Conservation (phyloP, 805 yeast genomes). For the Monosporozyma servazzii region DNA sequence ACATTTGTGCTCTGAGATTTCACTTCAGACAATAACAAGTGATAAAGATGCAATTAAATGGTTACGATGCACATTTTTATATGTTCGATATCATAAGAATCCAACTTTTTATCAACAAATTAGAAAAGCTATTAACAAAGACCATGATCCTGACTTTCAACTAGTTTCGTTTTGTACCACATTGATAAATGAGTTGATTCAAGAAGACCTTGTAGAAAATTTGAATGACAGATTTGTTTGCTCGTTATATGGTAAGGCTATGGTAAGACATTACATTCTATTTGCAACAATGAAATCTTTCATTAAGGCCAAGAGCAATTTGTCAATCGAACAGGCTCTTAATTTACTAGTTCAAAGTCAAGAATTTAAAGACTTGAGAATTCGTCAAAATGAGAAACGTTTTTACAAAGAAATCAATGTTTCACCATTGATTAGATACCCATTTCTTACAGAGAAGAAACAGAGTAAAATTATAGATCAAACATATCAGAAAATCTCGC, state of each 20-base stretch:
- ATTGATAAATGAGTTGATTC: slow-evolving; percentile 27
- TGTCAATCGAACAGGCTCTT: slow-evolving; percentile 16
- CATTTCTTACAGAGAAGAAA: slow-evolving; percentile 27
- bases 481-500: slow-evolving; percentile 32
- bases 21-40: slow-evolving; percentile 33
- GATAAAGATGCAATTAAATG: slow-evolving; percentile 35
- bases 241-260: slow-evolving; percentile 38
- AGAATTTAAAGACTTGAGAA: slow-evolving; percentile 35
- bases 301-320: slow-evolving; percentile 13
- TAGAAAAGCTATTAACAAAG: slow-evolving; percentile 13
- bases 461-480: slow-evolving; percentile 19
- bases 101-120: slow-evolving; percentile 33
- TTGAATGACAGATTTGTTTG: slow-evolving; percentile 17
- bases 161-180: slow-evolving; percentile 30
- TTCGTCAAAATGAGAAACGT: slow-evolving; percentile 38
- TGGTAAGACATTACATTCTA: slow-evolving; percentile 41
- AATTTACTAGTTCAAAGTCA: slow-evolving; percentile 28
- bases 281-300: slow-evolving; percentile 37
- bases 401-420: slow-evolving; percentile 37
- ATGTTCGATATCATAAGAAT: slow-evolving; percentile 34
- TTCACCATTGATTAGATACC: slow-evolving; percentile 33
- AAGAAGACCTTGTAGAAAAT: slow-evolving; percentile 27
- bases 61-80: slow-evolving; percentile 43
- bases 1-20: slow-evolving; percentile 37
- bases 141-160: slow-evolving; percentile 23